Conservation (phyloP, 2,329 filamentous ascomycete genomes). For the Pseudogymnoascus sp. region DNA sequence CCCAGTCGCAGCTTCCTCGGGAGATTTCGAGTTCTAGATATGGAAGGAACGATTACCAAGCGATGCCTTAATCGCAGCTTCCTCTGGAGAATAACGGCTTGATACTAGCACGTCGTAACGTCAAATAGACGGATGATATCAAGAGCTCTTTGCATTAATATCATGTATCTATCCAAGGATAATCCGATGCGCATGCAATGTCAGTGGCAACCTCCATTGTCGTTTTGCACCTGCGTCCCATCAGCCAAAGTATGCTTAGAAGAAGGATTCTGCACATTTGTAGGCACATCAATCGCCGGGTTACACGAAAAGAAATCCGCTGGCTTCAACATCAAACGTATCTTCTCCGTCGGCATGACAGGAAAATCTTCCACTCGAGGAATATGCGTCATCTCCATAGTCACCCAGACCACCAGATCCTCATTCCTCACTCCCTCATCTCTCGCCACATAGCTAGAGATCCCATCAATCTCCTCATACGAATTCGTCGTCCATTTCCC, state of each 20-base stretch:
- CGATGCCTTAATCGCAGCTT: too few relatives aligned
- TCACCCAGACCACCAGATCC: conserved; percentile 48
- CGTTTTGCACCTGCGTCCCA: not conserved
- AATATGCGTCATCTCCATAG: conserved; percentile 49
- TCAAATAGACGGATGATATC: not conserved
- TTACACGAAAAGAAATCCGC: conserved; percentile 6
- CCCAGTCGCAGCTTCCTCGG: too few relatives aligned
- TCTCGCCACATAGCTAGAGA: conserved; percentile 27
- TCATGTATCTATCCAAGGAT: not conserved
- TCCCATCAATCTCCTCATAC: conserved; percentile 42
- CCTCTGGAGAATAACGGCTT: too few relatives aligned
- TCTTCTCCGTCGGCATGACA: conserved; percentile 54
- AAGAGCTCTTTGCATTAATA: not conserved
- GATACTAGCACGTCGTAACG: not conserved
- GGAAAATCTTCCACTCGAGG: conserved; percentile 57
- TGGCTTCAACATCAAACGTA: not conserved
- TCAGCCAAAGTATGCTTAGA: not conserved
- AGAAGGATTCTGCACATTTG: too few relatives aligned
- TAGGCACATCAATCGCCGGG: not conserved
- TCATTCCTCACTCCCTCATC: conserved; percentile 41
- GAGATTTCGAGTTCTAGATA: too few relatives aligned
- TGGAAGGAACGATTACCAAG: too few relatives aligned
- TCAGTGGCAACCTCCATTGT: not conserved
- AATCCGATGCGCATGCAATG: not conserved
- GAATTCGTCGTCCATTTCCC: conserved; percentile 48